phyloP scores from a whole-genome alignment of 345 rosid species.

The Bruguiera gymnorhiza region DNA sequence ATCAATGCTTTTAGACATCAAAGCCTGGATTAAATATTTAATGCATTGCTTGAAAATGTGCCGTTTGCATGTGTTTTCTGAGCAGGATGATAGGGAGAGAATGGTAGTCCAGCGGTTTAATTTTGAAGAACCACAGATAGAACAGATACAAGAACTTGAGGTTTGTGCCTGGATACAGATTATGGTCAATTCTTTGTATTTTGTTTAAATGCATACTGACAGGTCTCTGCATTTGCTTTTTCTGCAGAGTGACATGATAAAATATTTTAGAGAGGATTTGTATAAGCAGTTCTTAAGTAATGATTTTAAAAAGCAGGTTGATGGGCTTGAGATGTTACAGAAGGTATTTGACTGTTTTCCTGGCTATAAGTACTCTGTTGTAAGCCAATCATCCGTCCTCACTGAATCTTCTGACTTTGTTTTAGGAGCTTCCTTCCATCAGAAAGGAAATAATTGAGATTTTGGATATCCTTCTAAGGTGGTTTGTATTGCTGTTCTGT shows the following conservation, averaged over 20 bases:
- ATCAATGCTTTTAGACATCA: slow-evolving; percentile 15
- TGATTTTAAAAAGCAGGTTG: slow-evolving; percentile 93
- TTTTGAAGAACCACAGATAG: slow-evolving; percentile 86
- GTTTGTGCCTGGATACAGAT: slow-evolving; percentile 33
- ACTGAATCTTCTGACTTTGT: slow-evolving; percentile 11
- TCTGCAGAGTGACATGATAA: slow-evolving; percentile 90
- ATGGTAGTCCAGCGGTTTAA: slow-evolving; percentile 79
- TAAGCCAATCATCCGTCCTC: background rate
- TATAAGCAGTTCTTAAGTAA: slow-evolving; percentile 72
- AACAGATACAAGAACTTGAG: slow-evolving; percentile 99
- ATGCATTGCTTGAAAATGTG: background rate
- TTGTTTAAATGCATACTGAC: slow-evolving; percentile 15
- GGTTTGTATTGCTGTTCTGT: slow-evolving; percentile 92
- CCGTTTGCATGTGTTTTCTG: background rate
- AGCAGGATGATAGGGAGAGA: slow-evolving; percentile 95
- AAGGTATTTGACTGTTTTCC: slow-evolving; percentile 49
- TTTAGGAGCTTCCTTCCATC: slow-evolving; percentile 78
- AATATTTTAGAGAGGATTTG: slow-evolving; percentile 88
- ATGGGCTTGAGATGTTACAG: slow-evolving; percentile 94
- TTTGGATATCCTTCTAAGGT: slow-evolving; percentile 80
- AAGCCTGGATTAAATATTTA: background rate
- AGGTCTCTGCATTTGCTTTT: slow-evolving; percentile 15
- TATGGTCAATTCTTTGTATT: slow-evolving; percentile 8
- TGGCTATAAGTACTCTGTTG: slow-evolving; percentile 4
- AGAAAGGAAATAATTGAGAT: slow-evolving; percentile 75